Evolutionary conservation across 345 rosid species (phyloP).

Genomic region (Gynandropsis gynandra): DNA sequence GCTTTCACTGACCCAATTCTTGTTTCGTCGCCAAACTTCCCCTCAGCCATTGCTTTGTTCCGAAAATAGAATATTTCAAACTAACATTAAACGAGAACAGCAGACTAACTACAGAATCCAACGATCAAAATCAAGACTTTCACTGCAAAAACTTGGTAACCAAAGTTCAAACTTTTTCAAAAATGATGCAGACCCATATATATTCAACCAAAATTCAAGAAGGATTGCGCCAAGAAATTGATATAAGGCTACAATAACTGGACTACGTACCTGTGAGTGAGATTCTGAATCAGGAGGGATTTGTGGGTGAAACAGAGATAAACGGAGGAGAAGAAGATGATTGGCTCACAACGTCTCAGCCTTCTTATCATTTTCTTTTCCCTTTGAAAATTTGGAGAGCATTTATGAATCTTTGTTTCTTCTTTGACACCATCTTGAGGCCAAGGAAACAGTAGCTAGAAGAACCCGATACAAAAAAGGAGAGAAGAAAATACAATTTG

Average conservation of each 20-base stretch:
- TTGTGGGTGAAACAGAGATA: no score
- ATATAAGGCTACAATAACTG: no score
- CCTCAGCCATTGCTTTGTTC: constrained; percentile 34
- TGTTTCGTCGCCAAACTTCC: constrained; percentile 31
- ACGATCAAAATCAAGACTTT: not conserved
- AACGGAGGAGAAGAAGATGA: constrained; percentile 28
- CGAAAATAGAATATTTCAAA: constrained; percentile 10
- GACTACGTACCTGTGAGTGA: no score
- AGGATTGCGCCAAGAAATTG: no score
- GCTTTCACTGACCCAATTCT: constrained; percentile 59
- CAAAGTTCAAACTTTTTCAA: not conserved
- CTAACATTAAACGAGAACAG: not conserved
- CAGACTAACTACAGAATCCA: not conserved
- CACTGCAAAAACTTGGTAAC: not conserved
- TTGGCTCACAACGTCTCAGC: constrained; percentile 17
- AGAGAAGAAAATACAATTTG: no score
- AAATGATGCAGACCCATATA: not conserved
- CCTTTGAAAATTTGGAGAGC: no score
- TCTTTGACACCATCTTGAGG: no score
- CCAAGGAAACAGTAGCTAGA: no score
- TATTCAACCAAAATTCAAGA: not conserved
- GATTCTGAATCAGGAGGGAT: no score
- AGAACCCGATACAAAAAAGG: no score
- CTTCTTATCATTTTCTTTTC: no score
- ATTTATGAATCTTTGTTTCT: no score